Conservation (phyloP, 2,329 filamentous ascomycete genomes). For the Mycosphaerelloides madeirae region DNA sequence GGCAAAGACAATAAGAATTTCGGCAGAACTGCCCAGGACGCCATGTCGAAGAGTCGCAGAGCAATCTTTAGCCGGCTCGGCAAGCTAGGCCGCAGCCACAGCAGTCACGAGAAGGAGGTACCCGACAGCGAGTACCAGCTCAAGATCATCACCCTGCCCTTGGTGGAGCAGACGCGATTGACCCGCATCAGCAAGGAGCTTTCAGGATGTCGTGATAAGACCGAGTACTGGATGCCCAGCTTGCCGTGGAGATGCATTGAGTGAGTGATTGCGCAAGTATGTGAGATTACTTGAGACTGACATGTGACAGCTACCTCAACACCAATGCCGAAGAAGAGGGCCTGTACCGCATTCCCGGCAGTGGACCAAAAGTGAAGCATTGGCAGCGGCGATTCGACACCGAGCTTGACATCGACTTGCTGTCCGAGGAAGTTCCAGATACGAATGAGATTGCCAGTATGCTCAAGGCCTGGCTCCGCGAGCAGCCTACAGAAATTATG, state of each 20-base stretch:
- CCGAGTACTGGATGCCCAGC: slow-evolving; percentile 97
- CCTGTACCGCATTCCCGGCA: slow-evolving; percentile 86
- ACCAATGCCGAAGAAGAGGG: slow-evolving; percentile 94
- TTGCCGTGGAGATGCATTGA: slow-evolving; percentile 95
- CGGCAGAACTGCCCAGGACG: slow-evolving; percentile 25
- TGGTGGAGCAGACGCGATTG: slow-evolving; percentile 83
- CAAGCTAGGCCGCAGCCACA: slow-evolving; percentile 49
- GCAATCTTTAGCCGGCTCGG: slow-evolving; percentile 22
- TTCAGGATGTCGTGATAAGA: slow-evolving; percentile 86
- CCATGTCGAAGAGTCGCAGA: slow-evolving; percentile 17
- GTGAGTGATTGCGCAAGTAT: slow-evolving; percentile 38
- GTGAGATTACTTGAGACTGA: slow-evolving; percentile 8
- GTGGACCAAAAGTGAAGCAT: slow-evolving; percentile 82
- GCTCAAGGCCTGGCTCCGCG: slow-evolving; percentile 92
- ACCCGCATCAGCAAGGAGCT: slow-evolving; percentile 88
- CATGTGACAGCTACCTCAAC: slow-evolving; percentile 65
- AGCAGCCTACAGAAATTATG: slow-evolving; percentile 90
- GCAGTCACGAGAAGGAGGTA: slow-evolving; percentile 57
- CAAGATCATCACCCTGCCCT: slow-evolving; percentile 77
- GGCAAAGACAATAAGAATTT: slow-evolving; percentile 23
- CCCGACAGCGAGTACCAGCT: slow-evolving; percentile 78
- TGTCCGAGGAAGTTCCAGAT: slow-evolving; percentile 84
- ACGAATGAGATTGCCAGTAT: slow-evolving; percentile 95
- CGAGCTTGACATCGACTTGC: slow-evolving; percentile 87
- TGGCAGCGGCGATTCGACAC: slow-evolving; percentile 80